Conservation (phyloP, 2,329 filamentous ascomycete genomes). For the Talaromyces albobiverticillius region DNA sequence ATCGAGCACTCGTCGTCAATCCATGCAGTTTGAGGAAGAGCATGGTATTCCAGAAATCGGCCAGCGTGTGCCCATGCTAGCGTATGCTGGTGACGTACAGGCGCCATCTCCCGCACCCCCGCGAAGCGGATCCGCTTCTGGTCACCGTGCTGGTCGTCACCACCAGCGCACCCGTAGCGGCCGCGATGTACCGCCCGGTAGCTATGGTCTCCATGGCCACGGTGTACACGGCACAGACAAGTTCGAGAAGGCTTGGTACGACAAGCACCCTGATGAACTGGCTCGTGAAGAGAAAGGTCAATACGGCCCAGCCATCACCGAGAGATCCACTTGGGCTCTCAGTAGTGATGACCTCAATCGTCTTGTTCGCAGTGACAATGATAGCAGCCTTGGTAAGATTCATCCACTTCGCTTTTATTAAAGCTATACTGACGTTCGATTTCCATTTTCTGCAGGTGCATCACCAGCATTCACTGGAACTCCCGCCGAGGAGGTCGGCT, state of each 20-base stretch:
- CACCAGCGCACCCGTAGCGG: slow-evolving; percentile 72
- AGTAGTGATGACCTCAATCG: slow-evolving; percentile 88
- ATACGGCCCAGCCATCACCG: slow-evolving; percentile 58
- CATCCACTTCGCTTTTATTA: neutral
- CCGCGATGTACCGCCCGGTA: slow-evolving; percentile 74
- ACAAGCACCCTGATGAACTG: slow-evolving; percentile 81
- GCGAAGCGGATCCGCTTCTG: slow-evolving; percentile 41
- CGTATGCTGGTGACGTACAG: slow-evolving; percentile 90
- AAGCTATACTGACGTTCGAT: slow-evolving; percentile 15
- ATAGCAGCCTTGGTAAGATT: slow-evolving; percentile 52
- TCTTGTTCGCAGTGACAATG: slow-evolving; percentile 65
- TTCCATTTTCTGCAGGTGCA: slow-evolving; percentile 64
- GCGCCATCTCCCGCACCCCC: slow-evolving; percentile 76
- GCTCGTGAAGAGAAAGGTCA: slow-evolving; percentile 66
- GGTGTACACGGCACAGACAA: slow-evolving; percentile 66
- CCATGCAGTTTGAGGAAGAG: slow-evolving; percentile 65
- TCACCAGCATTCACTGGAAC: slow-evolving; percentile 65
- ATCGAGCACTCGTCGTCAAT: slow-evolving; percentile 52
- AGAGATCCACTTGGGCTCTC: slow-evolving; percentile 73
- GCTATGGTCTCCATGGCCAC: slow-evolving; percentile 90
- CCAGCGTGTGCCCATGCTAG: slow-evolving; percentile 89
- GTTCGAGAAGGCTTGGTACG: slow-evolving; percentile 87
- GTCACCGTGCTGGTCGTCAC: slow-evolving; percentile 47
- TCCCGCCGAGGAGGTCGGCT: slow-evolving; percentile 87
- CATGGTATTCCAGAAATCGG: slow-evolving; percentile 92